phyloP scores from a whole-genome alignment of 2,329 filamentous ascomycete genomes.

The Pestalotiopsis sp. region DNA sequence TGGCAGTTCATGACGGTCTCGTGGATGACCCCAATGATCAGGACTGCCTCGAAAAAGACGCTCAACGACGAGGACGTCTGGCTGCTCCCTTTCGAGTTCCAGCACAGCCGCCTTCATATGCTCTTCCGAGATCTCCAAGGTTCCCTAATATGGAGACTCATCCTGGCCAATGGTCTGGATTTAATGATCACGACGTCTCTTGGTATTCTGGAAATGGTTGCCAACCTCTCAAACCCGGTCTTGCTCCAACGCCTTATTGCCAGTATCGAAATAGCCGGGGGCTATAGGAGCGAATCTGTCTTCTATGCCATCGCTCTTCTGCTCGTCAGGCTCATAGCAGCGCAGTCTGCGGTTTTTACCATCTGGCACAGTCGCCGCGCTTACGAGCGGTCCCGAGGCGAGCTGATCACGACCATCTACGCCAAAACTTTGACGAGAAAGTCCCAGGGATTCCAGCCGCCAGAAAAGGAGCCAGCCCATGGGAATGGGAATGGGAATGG shows the following conservation, averaged over 20 bases:
- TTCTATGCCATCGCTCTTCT: slow-evolving; percentile 67
- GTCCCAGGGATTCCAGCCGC: slow-evolving; percentile 42
- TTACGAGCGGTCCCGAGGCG: slow-evolving; percentile 82
- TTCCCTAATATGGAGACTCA: slow-evolving; percentile 67
- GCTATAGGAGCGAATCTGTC: slow-evolving; percentile 56
- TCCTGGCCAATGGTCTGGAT: slow-evolving; percentile 79
- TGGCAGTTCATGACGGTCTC: slow-evolving; percentile 85
- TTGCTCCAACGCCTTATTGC: slow-evolving; percentile 71
- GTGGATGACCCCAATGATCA: slow-evolving; percentile 78
- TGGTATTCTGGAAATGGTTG: slow-evolving; percentile 60
- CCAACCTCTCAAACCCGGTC: slow-evolving; percentile 61
- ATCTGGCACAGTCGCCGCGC: slow-evolving; percentile 82
- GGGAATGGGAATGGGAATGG: slow-evolving; percentile 20
- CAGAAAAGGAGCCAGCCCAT: slow-evolving; percentile 19
- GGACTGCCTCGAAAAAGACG: slow-evolving; percentile 61
- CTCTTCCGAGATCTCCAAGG: slow-evolving; percentile 73
- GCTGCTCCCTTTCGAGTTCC: slow-evolving; percentile 77
- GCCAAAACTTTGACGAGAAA: slow-evolving; percentile 75
- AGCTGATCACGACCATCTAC: slow-evolving; percentile 83
- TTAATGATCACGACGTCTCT: slow-evolving; percentile 67
- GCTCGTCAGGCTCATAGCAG: slow-evolving; percentile 57
- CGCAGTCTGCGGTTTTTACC: slow-evolving; percentile 67
- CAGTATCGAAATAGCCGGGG: slow-evolving; percentile 57
- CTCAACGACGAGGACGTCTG: slow-evolving; percentile 81
- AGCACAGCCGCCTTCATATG: slow-evolving; percentile 73